phyloP scores from a whole-genome alignment of 345 rosid genomes.

The Aquilaria sinensis region DNA sequence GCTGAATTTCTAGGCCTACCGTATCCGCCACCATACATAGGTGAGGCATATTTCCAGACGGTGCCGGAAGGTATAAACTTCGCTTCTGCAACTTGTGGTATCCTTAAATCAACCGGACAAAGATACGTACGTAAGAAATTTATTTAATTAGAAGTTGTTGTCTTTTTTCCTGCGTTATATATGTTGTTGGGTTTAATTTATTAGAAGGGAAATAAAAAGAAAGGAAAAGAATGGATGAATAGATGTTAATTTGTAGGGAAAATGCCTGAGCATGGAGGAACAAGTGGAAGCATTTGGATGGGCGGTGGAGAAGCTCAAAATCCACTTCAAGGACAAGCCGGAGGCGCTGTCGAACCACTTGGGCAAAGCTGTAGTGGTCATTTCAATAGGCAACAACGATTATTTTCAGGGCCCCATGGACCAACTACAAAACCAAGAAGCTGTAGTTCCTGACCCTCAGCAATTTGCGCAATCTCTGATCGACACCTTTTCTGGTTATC shows the following conservation, averaged over 20 bases:
- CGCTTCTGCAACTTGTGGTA: constrained; percentile 42
- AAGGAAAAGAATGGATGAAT: neutral
- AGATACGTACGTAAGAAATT: constrained; percentile 15
- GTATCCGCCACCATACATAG: constrained; percentile 32
- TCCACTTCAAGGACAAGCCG: constrained; percentile 8
- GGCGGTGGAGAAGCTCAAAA: constrained; percentile 13
- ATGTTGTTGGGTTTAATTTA: neutral
- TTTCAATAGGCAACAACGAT: constrained; percentile 39
- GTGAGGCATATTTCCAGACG: neutral
- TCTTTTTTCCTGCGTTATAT: neutral
- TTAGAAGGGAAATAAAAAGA: neutral
- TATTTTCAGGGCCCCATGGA: constrained; percentile 21
- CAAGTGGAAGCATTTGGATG: constrained; percentile 27
- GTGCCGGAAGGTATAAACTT: constrained; percentile 35
- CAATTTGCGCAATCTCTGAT: constrained; percentile 25
- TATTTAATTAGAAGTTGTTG: neutral
- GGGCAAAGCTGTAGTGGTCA: constrained; percentile 27
- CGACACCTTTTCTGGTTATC: constrained; percentile 15
- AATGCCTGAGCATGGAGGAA: constrained; percentile 33
- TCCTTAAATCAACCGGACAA: constrained; percentile 36
- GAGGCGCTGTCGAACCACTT: constrained; percentile 17
- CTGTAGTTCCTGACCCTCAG: constrained; percentile 9
- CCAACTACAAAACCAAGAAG: neutral
- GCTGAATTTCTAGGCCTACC: constrained; percentile 46
- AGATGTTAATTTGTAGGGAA: constrained; percentile 22